Evolutionary conservation across 805 yeast genomes (phyloP), one percentile per base, ranked within the genome.

Genomic region (Lachancea kluyveri): DNA sequence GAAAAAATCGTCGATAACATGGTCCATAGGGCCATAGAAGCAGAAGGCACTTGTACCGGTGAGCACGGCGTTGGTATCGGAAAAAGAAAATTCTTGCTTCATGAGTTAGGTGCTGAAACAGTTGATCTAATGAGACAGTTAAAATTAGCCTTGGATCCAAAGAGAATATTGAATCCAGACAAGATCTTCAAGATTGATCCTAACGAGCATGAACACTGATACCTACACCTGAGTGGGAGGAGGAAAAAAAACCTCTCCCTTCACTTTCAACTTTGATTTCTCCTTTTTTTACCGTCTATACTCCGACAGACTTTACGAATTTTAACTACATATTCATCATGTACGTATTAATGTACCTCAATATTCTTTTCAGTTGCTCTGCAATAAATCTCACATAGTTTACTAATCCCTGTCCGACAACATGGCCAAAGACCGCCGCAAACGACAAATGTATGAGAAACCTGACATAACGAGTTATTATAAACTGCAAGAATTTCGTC

Each of bases 1-100:
- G 68, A 70, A 37, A 46, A 51, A 8, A 46, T 79, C 8, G 77
- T 79, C 9, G 66, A 68, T 17, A 63, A 71, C 30, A 76, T 84
- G 80, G 81, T 80, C 28, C 49, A 66, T 26, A 53, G 77, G 24
- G 94, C 90, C 0, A 59, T 84, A 11, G 68, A 61, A 1, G 69
- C 77, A 22, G 94, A 83, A 32, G 94, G 94, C 2, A 84, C 95
- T 2, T 77, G 86, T 43, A 79, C 87, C 4, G 94, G 94, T 21
- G 94, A 84, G 49, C 94, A 84, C 51, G 95, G 94, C 9, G 73
- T 85, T 23, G 95, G 94, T 6, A 68, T 78, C 25, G 88, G 90
- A 21, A 84, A 84, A 49, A 59, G 88, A 41, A 70, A 69, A 17
- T 75, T 66, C 37, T 54, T 84, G 20, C 59, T 67, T 17, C 59